These are phyloP conservation scores for Vinca minor DNA, from an alignment of 257 asterid genomes.

Conservation along the genomic window DNA sequence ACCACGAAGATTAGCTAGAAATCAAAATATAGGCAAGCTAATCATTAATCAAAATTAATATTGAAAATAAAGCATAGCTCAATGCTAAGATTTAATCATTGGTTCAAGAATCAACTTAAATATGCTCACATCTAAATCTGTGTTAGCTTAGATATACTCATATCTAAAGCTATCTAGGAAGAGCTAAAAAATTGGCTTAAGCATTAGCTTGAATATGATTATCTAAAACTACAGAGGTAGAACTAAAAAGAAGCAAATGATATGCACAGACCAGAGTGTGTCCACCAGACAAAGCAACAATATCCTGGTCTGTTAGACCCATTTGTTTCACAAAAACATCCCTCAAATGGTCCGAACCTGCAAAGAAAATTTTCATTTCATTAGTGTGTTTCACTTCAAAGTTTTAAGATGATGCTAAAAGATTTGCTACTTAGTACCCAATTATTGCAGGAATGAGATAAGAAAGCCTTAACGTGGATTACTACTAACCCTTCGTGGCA, in stretches of 20 bases:
- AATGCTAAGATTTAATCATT: too few species aligned
- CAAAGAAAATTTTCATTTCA: not conserved
- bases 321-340: constrained; percentile 70
- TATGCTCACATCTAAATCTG: too few species aligned
- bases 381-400: not conserved
- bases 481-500: constrained; percentile 70
- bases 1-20: not conserved
- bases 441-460: not conserved
- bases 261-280: constrained; percentile 62
- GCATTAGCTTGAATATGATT: not conserved
- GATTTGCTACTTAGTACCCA: too few species aligned
- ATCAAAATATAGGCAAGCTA: too few species aligned
- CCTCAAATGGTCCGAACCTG: constrained; percentile 81
- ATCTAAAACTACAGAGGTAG: not conserved
- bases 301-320: constrained; percentile 79
- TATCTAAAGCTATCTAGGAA: too few species aligned
- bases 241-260: not conserved
- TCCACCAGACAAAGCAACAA: constrained; percentile 81
- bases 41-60: too few species aligned
- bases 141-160: too few species aligned
- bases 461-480: not conserved
- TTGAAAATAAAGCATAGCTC: too few species aligned
- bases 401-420: too few species aligned
- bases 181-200: too few species aligned
- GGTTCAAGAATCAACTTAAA: too few species aligned